phyloP scores from a whole-genome alignment of 345 rosid genomes.

The Garcia nutans region DNA sequence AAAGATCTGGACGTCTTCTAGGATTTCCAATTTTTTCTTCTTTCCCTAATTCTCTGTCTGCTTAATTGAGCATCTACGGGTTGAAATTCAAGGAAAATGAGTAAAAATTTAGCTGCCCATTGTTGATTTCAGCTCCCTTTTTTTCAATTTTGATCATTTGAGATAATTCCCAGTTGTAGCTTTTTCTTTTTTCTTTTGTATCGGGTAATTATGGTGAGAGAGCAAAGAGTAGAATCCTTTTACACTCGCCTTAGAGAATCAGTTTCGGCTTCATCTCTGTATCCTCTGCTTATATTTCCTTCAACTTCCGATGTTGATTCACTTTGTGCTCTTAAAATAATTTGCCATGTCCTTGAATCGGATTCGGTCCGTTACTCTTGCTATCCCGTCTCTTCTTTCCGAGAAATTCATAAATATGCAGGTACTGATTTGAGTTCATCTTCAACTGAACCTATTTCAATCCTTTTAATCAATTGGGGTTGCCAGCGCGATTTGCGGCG shows the following conservation, averaged over 20 bases:
- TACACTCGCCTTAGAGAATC: constrained; percentile 76
- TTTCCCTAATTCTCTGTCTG: not conserved
- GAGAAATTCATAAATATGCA: constrained; percentile 67
- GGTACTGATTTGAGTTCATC: constrained; percentile 58
- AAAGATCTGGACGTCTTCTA: constrained; percentile 8
- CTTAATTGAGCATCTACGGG: too few species aligned
- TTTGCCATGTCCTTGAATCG: constrained; percentile 77
- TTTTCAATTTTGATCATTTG: not conserved
- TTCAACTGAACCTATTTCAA: constrained; percentile 46
- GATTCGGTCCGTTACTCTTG: constrained; percentile 92
- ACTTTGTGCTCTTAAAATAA: constrained; percentile 78
- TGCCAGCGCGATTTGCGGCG: constrained; percentile 75
- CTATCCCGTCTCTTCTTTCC: constrained; percentile 88
- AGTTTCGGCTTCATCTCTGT: constrained; percentile 46
- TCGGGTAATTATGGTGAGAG: constrained; percentile 68
- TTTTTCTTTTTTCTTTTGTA: not conserved
- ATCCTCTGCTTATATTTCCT: constrained; percentile 84
- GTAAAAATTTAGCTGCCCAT: too few species aligned
- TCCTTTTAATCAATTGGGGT: constrained; percentile 85
- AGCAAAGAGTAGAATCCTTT: constrained; percentile 59
- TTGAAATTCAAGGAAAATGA: too few species aligned
- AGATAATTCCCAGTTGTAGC: not conserved
- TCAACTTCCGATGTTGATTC: constrained; percentile 93
- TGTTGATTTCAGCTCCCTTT: too few species aligned
- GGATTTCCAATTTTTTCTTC: not conserved